phyloP scores from a whole-genome alignment of 495 filamentous ascomycete species.

The Talaromyces borbonicus region DNA sequence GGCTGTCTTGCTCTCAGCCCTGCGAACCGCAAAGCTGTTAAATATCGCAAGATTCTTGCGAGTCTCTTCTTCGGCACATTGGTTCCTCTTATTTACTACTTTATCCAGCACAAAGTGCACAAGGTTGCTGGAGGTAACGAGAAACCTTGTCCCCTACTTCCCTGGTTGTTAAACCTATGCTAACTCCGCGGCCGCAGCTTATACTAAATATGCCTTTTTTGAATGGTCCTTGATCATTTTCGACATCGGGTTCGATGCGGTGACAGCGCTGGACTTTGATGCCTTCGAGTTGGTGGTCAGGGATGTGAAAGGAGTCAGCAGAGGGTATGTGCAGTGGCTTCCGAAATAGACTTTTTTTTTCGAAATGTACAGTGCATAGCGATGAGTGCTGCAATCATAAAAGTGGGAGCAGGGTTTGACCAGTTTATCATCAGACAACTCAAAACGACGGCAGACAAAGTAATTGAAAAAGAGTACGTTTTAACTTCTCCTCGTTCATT shows the following conservation, averaged over 20 bases:
- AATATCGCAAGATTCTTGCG: constrained; percentile 80
- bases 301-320: constrained; percentile 82
- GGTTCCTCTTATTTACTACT: constrained; percentile 88
- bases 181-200: constrained; percentile 47
- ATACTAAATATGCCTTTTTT: constrained; percentile 97
- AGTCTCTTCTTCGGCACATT: constrained; percentile 82
- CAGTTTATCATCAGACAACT: constrained; percentile 39
- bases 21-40: constrained; percentile 71
- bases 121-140: constrained; percentile 82
- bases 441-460: constrained; percentile 59
- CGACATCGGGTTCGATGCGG: constrained; percentile 93
- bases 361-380: constrained; percentile 40
- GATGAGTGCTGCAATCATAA: constrained; percentile 15
- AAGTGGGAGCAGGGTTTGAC: constrained; percentile 32
- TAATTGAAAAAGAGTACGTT: constrained; percentile 83
- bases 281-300: constrained; percentile 80
- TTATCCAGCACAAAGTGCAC: constrained; percentile 98
- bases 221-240: constrained; percentile 94
- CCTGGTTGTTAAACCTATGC: constrained; percentile 8
- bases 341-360: constrained; percentile 69
- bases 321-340: constrained; percentile 99
- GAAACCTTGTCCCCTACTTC: background rate
- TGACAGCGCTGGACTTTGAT: constrained; percentile 91
- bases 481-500: background rate
- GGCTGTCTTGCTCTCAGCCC: constrained; percentile 88